Evolutionary conservation across 2,329 filamentous ascomycete species (phyloP).

Genomic region (Colletotrichum agaves): DNA sequence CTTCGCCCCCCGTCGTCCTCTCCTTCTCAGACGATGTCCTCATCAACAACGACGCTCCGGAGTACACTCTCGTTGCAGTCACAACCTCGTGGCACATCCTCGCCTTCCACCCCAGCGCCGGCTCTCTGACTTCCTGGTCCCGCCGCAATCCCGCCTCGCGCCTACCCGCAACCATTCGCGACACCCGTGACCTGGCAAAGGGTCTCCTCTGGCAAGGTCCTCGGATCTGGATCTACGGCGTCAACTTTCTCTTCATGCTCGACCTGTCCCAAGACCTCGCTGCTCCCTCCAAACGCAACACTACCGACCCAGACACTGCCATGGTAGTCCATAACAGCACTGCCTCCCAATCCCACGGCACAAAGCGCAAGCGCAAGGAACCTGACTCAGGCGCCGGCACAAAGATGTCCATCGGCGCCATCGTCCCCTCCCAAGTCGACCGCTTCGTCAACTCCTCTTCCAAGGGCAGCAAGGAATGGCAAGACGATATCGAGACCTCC

Average conservation of each 20-base stretch:
- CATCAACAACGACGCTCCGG: slow-evolving; percentile 40
- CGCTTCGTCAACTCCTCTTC: slow-evolving; percentile 39
- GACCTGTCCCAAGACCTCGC: slow-evolving; percentile 79
- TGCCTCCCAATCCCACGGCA: slow-evolving; percentile 43
- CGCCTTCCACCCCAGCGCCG: slow-evolving; percentile 82
- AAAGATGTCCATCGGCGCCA: slow-evolving; percentile 59
- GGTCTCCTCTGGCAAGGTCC: slow-evolving; percentile 85
- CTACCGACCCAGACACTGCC: slow-evolving; percentile 32
- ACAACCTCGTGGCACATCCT: slow-evolving; percentile 73
- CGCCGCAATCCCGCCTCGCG: slow-evolving; percentile 80
- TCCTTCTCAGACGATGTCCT: slow-evolving; percentile 70
- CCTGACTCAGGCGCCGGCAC: slow-evolving; percentile 63
- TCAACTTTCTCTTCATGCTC: slow-evolving; percentile 91
- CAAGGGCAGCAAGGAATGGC: slow-evolving; percentile 50
- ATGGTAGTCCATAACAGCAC: slow-evolving; percentile 28
- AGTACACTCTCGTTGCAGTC: slow-evolving; percentile 64
- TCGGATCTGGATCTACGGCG: slow-evolving; percentile 88
- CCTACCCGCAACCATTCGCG: slow-evolving; percentile 79
- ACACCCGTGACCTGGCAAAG: slow-evolving; percentile 82
- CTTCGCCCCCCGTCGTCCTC: slow-evolving; percentile 71
- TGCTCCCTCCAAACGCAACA: slow-evolving; percentile 45
- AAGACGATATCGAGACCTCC: slow-evolving; percentile 46
- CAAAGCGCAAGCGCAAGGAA: slow-evolving; percentile 65
- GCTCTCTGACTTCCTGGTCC: slow-evolving; percentile 86
- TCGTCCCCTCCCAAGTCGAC: slow-evolving; percentile 56